Evolutionary conservation across 164 flowering plant genomes (phyloP).

Genomic region (Hamamelis virginiana): DNA sequence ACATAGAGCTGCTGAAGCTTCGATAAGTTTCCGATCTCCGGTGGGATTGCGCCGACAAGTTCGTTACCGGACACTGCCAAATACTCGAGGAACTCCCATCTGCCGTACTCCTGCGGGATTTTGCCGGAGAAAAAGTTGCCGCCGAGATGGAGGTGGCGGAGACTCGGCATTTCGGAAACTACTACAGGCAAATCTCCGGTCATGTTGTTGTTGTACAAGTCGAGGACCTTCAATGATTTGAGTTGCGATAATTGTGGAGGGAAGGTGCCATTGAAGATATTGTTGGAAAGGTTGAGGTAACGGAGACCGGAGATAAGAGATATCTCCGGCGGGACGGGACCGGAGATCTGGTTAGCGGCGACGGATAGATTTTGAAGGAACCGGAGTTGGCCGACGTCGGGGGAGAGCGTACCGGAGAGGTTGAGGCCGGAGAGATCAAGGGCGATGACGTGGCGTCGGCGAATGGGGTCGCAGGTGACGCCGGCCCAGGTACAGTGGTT

Average conservation of each 20-base stretch:
- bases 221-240: constrained; percentile 49
- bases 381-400: constrained; percentile 48
- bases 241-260: constrained; percentile 47
- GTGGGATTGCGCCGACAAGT: constrained; percentile 67
- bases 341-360: constrained; percentile 57
- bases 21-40: constrained; percentile 74
- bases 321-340: constrained; percentile 58
- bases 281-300: constrained; percentile 73
- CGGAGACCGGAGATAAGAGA: constrained; percentile 46
- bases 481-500: constrained; percentile 67
- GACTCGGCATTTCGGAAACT: constrained; percentile 39
- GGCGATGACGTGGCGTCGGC: constrained; percentile 47
- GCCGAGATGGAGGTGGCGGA: constrained; percentile 77
- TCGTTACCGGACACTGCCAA: constrained; percentile 91
- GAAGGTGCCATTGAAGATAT: constrained; percentile 58
- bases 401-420: constrained; percentile 65
- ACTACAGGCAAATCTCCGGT: constrained; percentile 60
- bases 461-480: constrained; percentile 58
- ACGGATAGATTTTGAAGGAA: constrained; percentile 53
- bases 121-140: constrained; percentile 79
- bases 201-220: constrained; percentile 85
- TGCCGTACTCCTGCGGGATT: constrained; percentile 74
- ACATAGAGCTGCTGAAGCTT: constrained; percentile 64
- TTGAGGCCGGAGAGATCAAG: constrained; percentile 60
- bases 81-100: constrained; percentile 61